phyloP scores from a whole-genome alignment of 352 stramenopile genomes.

The Phytopythium mirpurense region DNA sequence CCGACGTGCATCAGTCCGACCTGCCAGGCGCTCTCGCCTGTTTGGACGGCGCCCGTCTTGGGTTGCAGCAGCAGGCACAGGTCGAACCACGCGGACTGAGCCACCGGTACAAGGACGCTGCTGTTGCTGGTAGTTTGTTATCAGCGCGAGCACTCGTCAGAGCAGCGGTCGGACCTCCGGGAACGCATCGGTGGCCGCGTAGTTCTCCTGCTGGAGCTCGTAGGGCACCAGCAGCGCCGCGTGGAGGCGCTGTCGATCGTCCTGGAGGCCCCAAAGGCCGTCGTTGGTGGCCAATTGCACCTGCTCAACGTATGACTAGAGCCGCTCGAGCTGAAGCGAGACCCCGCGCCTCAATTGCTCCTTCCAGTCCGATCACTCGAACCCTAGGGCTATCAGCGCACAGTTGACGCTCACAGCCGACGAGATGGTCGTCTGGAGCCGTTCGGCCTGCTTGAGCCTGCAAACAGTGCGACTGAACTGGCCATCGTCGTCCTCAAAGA shows the following conservation, averaged over 20 bases:
- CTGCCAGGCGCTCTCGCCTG: neutral
- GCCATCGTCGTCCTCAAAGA: neutral
- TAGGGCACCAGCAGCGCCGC: neutral
- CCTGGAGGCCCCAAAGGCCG: neutral
- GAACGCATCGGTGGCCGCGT: neutral
- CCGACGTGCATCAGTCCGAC: neutral
- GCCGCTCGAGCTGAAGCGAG: neutral
- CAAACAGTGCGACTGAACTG: no score
- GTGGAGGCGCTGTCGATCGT: neutral
- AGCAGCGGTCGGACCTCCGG: neutral
- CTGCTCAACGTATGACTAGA: neutral
- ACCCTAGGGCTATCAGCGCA: no score
- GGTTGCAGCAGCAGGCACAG: neutral
- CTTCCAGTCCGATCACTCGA: neutral
- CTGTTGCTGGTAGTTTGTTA: neutral
- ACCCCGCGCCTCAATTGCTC: neutral
- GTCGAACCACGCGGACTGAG: neutral
- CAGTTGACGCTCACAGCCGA: conserved; percentile 1
- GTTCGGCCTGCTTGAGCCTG: neutral
- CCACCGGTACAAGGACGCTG: neutral
- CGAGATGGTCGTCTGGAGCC: neutral
- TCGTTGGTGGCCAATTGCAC: neutral
- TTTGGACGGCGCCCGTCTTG: no score
- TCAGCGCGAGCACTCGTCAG: neutral
- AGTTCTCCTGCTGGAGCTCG: neutral